A percentile compares a stretch with the other conserved stretches of the same genome.
Conservation (phyloP, 1,284 basidiomycete species). For the Tilletia horrida region DNA sequence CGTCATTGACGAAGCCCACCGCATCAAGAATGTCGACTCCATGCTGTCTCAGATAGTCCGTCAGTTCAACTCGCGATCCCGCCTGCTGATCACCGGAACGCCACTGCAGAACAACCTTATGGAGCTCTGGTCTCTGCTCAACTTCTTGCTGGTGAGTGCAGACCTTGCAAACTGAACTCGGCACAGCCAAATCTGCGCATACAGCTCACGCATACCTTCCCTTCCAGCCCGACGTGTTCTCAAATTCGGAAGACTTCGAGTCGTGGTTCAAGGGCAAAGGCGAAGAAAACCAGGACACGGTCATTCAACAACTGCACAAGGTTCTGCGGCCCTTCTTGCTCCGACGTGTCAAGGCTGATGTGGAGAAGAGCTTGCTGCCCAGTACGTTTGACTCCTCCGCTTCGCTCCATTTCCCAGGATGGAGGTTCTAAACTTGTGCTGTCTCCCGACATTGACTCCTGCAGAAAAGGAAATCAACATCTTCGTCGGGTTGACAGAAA, state of each 20-base stretch:
- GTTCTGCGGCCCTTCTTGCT: conserved; percentile 92
- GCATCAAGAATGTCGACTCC: conserved; percentile 98
- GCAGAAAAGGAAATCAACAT: conserved; percentile 99
- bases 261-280: conserved; percentile 68
- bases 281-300: conserved; percentile 64
- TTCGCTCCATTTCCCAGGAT: not conserved
- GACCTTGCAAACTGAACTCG: not conserved
- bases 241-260: conserved; percentile 62
- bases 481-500: conserved; percentile 93
- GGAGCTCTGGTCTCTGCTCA: conserved; percentile 91
- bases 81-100: conserved; percentile 93
- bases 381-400: not conserved
- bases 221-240: conserved; percentile 58
- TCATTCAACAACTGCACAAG: conserved; percentile 96
- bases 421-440: not conserved
- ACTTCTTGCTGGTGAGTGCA: conserved; percentile 62
- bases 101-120: conserved; percentile 96
- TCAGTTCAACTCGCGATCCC: conserved; percentile 79
- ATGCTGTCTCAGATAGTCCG: conserved; percentile 93
- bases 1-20: conserved; percentile 96
- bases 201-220: conserved; percentile 28
- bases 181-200: not conserved
- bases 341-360: conserved; percentile 91
- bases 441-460: not conserved
- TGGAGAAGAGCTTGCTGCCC: conserved; percentile 82